Evolutionary conservation across 2,329 filamentous ascomycete species (phyloP).

Genomic region (Nannizzia gypsea): DNA sequence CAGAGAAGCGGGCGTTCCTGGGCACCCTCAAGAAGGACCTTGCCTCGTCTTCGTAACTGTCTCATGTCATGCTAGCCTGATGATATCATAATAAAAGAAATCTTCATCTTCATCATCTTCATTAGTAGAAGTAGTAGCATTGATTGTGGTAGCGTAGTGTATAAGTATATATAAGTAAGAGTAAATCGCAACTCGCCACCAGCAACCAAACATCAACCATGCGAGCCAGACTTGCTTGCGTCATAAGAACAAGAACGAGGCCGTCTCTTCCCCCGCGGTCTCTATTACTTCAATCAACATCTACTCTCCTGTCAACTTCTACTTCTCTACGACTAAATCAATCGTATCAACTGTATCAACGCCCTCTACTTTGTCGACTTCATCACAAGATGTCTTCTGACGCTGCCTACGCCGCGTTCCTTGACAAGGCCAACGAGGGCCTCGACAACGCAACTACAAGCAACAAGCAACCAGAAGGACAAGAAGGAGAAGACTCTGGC

Average conservation of each 20-base stretch:
- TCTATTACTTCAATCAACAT: not conserved
- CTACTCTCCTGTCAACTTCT: not conserved
- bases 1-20: conserved; percentile 96
- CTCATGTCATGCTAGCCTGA: not conserved
- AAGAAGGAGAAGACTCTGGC: conserved; percentile 28
- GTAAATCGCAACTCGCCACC: not conserved
- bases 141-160: not conserved
- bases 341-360: not conserved
- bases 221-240: not conserved
- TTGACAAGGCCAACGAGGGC: conserved; percentile 76
- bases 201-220: not conserved
- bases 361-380: not conserved
- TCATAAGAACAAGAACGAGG: not conserved
- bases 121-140: not conserved
- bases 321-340: not conserved
- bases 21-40: conserved; percentile 99
- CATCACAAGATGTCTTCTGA: conserved; percentile 45
- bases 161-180: not conserved
- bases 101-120: not conserved
- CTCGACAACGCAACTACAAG: conserved; percentile 16
- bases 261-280: not conserved
- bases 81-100: not conserved
- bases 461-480: not conserved
- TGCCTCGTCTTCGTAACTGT: conserved; percentile 18
- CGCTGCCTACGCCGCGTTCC: conserved; percentile 70